Conservation (phyloP, 768 basidiomycete genomes). For the Agaricus sinodeliciosus region DNA sequence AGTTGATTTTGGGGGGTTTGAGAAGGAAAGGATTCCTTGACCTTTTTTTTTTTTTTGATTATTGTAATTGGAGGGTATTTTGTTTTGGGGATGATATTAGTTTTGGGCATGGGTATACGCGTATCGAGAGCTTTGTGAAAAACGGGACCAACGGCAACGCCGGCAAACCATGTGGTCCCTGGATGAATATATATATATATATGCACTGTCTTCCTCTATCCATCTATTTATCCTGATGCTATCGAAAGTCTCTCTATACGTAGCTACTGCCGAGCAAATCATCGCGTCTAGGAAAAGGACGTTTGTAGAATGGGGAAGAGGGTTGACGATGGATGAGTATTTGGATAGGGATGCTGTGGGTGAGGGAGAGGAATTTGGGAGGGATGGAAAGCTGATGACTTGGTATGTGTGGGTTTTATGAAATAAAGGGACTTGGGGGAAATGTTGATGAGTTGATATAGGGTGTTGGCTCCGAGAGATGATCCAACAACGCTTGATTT, state of each 20-base stretch:
- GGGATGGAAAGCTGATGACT: conserved; percentile 37
- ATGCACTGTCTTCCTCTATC: not conserved
- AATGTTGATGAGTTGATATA: conserved; percentile 15
- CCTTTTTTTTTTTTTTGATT: too few relatives aligned
- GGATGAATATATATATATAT: not conserved
- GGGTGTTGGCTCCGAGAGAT: conserved; percentile 52
- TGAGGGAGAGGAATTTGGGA: conserved; percentile 36
- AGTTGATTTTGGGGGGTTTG: too few relatives aligned
- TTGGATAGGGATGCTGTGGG: conserved; percentile 32
- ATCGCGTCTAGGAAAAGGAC: conserved; percentile 29
- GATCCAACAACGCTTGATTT: conserved; percentile 47
- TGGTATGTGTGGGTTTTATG: conserved; percentile 33
- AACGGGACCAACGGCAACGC: not conserved
- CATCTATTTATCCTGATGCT: conserved; percentile 3
- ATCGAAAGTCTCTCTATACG: conserved; percentile 12
- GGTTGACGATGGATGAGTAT: conserved; percentile 38
- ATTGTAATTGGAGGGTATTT: too few relatives aligned
- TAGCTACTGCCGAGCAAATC: conserved; percentile 41
- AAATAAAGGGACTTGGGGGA: not conserved
- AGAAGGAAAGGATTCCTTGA: too few relatives aligned
- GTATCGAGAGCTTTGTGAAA: too few relatives aligned
- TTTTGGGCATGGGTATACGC: too few relatives aligned
- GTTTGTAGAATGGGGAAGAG: conserved; percentile 34
- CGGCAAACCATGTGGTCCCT: not conserved
- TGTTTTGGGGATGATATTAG: too few relatives aligned